Base-by-base conservation (phyloP, 2,329 filamentous ascomycete genomes). In the Colletotrichum sp. region DNA sequence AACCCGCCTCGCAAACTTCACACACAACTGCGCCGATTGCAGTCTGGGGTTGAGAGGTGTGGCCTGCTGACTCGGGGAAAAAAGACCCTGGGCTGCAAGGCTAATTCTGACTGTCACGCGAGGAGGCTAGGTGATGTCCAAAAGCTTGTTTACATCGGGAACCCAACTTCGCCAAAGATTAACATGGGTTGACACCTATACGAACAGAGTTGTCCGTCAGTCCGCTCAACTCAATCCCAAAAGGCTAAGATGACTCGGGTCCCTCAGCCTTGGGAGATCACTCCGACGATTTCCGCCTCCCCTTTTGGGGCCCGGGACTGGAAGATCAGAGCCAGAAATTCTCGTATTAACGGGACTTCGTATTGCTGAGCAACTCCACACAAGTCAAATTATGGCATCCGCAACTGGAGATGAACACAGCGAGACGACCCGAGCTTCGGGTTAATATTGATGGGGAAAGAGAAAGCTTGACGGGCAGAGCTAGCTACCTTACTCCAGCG, bases 401-500 rank as follows among this genome's bases (percentile, higher is more conserved):
- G 68, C 57, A 70, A 70, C 26, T 32, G 18, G 28, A 70, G 26
- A 61, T 59, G 36, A 59, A 48, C 30, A 7, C 10, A 52, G 12
- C 26, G 34, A 63, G 68, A 43, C 34, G 21, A 43, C 57, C 26
- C 34, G 21, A 43, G 21, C 12, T 48, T 72, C 24, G 55, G 65
- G 39, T 24, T 52, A 32, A 59, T 21, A 14, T 28, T 60, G 39
- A 28, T 36, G 43, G 52, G 18, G 28, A 24, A 64, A 18, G 18
- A 6, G 32, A 67, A 52, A 28, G 63, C 28, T 69, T 55, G 34
- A 39, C 48, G 26, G 48, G 16, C 26, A 79, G 82, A 79, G 83
- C 81, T 80, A 52, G n/a, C 18, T 52, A 3, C 43, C 43, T 52
- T 52, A 86, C 78, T 91, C 90, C 83, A 93, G 81, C 4, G 90